These are phyloP conservation scores for Pichia occidentalis DNA, from an alignment of 805 yeast species.

Conservation along the genomic window DNA sequence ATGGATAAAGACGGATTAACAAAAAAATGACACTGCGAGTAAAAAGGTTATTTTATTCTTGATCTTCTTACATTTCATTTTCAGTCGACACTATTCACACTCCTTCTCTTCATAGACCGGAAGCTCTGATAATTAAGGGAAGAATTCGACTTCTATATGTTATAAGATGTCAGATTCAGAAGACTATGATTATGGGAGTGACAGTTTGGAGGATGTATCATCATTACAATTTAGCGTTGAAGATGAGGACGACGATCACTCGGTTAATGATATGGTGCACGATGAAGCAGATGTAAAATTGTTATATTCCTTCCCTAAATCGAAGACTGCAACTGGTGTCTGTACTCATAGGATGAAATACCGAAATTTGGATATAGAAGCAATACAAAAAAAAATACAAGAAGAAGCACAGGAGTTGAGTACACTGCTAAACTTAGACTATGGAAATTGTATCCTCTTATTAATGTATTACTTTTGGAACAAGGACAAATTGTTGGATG, in stretches of 20 bases:
- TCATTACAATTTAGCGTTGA: conserved; percentile 22
- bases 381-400: conserved; percentile 23
- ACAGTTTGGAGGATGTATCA: background rate
- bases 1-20: no score
- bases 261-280: conserved; percentile 12
- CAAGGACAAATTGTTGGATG: conserved; percentile 49
- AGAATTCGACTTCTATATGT: no score
- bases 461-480: conserved; percentile 52
- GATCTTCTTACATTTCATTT: no score
- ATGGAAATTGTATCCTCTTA: conserved; percentile 37
- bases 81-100: no score
- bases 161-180: no score
- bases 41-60: no score
- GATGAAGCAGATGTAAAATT: conserved; percentile 2
- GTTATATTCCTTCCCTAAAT: conserved; percentile 18
- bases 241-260: conserved; percentile 24
- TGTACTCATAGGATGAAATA: conserved; percentile 28
- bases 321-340: conserved; percentile 17
- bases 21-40: no score
- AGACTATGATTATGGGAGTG: conserved; percentile 11
- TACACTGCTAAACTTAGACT: conserved; percentile 32
- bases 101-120: no score
- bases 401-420: conserved; percentile 31
- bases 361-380: conserved; percentile 25
- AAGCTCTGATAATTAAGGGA: no score